Conservation (phyloP, 768 basidiomycete genomes). For the Lentinus brumalis region DNA sequence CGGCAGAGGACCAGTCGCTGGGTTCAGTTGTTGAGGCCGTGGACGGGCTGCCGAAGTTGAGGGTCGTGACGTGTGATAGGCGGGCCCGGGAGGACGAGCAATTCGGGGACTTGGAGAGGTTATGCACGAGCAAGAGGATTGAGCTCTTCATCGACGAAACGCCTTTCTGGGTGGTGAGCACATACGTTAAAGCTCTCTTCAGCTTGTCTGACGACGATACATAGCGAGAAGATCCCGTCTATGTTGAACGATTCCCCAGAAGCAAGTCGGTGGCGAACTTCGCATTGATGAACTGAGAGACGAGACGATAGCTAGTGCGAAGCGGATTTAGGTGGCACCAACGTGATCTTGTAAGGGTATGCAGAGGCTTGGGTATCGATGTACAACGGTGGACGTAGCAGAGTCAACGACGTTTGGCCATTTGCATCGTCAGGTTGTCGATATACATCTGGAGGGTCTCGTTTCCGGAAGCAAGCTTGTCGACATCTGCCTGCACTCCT, state of each 20-base stretch:
- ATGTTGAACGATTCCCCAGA: constrained; percentile 37
- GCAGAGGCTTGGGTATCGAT: not conserved
- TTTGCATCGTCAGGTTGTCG: constrained; percentile 85
- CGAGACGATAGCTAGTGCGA: not conserved
- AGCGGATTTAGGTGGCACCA: not conserved
- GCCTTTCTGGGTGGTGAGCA: constrained; percentile 41
- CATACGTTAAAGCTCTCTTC: not conserved
- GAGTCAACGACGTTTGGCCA: constrained; percentile 72
- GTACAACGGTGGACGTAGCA: not conserved
- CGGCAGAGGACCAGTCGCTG: constrained; percentile 26
- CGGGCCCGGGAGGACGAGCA: constrained; percentile 23
- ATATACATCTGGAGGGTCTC: constrained; percentile 87
- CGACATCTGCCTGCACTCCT: constrained; percentile 73
- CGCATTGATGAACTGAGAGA: constrained; percentile 31
- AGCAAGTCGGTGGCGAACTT: constrained; percentile 40
- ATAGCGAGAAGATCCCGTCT: constrained; percentile 42
- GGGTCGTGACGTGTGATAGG: constrained; percentile 39
- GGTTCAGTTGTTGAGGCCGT: constrained; percentile 35
- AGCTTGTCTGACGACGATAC: not conserved
- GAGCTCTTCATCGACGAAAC: constrained; percentile 30
- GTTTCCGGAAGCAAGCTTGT: constrained; percentile 78
- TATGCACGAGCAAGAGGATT: constrained; percentile 34
- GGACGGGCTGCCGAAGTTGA: constrained; percentile 35
- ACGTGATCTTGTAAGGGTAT: not conserved
- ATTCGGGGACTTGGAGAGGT: constrained; percentile 28